Evolutionary conservation across 495 filamentous ascomycete genomes (phyloP).

Genomic region (Tuber umbilicatum): DNA sequence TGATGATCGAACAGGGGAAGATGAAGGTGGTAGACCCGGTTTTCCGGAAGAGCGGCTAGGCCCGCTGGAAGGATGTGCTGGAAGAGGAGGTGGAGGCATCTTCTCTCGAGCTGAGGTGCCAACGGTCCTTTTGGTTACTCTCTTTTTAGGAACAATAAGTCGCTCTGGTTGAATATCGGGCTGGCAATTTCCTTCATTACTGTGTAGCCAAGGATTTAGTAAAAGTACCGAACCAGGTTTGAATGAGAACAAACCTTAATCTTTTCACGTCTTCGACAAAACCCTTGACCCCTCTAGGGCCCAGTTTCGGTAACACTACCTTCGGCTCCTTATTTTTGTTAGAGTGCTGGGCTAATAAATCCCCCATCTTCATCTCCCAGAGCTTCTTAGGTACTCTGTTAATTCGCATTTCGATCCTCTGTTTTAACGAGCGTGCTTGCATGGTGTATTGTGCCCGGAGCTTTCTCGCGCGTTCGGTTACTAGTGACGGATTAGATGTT

Average conservation of each 20-base stretch:
- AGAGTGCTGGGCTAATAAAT: constrained; percentile 50
- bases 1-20: constrained; percentile 13
- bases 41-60: constrained; percentile 29
- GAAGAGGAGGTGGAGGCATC: constrained; percentile 38
- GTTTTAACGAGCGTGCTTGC: constrained; percentile 73
- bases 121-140: constrained; percentile 20
- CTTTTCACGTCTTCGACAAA: constrained; percentile 39
- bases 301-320: constrained; percentile 20
- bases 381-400: constrained; percentile 81
- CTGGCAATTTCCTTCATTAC: constrained; percentile 33
- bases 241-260: constrained; percentile 28
- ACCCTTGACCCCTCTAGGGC: constrained; percentile 18
- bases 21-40: constrained; percentile 23
- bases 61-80: constrained; percentile 21
- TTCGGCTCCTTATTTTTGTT: neutral
- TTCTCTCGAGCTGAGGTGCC: constrained; percentile 29
- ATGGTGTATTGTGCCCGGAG: constrained; percentile 83
- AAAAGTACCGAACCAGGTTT: neutral
- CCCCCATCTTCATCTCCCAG: constrained; percentile 75
- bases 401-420: constrained; percentile 87
- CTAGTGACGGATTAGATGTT: constrained; percentile 46
- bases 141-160: constrained; percentile 31
- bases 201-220: constrained; percentile 21
- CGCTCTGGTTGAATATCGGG: constrained; percentile 21
- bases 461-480: constrained; percentile 85